Percentiles rank a stretch among this genome's conserved stretches.
phyloP scores from a whole-genome alignment of 2,329 filamentous ascomycete species.

The Microcera coccophila region DNA sequence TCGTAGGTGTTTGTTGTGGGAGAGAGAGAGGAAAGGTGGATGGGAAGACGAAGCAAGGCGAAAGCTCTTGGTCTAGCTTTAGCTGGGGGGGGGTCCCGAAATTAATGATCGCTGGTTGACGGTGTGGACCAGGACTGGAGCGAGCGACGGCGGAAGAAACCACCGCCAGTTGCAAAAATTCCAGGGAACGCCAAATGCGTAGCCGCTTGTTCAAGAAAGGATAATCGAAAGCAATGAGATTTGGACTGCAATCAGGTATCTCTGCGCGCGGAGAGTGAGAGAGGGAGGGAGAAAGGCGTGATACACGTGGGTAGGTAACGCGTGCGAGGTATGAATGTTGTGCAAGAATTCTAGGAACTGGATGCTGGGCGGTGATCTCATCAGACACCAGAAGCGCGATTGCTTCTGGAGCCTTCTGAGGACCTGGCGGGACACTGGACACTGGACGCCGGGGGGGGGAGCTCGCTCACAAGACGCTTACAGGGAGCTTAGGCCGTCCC shows the following conservation, averaged over 20 bases:
- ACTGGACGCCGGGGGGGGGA: not conserved
- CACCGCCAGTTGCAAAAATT: not conserved
- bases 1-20: constrained; percentile 1
- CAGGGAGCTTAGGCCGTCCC: too few species aligned
- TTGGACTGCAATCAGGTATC: not conserved
- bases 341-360: not conserved
- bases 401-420: not conserved
- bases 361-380: not conserved
- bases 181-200: not conserved
- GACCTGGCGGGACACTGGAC: not conserved
- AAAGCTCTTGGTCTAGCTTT: not conserved
- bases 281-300: not conserved
- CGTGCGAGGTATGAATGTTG: not conserved
- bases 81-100: not conserved
- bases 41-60: not conserved
- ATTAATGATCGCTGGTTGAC: constrained; percentile 1
- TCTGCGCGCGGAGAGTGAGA: not conserved
- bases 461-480: too few species aligned
- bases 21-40: not conserved
- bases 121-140: not conserved
- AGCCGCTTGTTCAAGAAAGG: not conserved
- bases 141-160: not conserved
- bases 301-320: not conserved
- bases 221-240: not conserved
- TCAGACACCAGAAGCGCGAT: not conserved